Base-by-base conservation (phyloP, 2,329 filamentous ascomycete genomes). In the Arthrinium phaeospermum region DNA sequence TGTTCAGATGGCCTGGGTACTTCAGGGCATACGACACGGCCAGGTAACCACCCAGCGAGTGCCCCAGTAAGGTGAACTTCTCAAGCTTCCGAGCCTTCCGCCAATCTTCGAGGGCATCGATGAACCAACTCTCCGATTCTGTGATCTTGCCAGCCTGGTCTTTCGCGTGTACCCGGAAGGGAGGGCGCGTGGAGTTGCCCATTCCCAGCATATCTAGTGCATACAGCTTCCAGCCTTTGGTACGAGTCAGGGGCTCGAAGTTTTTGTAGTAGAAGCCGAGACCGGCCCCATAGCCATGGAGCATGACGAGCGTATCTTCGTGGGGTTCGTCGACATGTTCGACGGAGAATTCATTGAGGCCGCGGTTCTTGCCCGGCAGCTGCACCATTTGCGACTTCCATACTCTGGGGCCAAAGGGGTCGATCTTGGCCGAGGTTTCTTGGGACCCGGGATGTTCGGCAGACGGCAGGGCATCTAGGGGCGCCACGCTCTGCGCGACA, bases 191-290 rank as follows among this genome's bases (percentile, higher is more conserved):
- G 72, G 94, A 97, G 78, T 97, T 92, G 72, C 96, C 96, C 94
- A 98, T 98, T 72, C 96, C 96, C 22, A 98, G 87, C 88, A 98
- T 91, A 79, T 99, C 96, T n/a, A 99, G 86, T 0, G 96, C 94
- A 80, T 96, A 98, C 24, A 99, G 84, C 78, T 94, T 95, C 91
- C 96, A 97, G 41, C 95, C 95, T 41, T 88, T 86, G 0, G 91
- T 85, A 24, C 95, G 91, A 67, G 92, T 95, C 46, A 99, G 84
- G 7, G 92, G 91, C 82, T 99, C 96, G 73, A 97, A 98, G 81
- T 99, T 99, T 84, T 96, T 96, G 87, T 98, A 99, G 87, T 97
- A 99, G 84, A 99, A 98, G 30, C 96, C 96, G 0, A 99, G 88
- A 0, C 96, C 96, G 2, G 96, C 96, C 67, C 96, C 96, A 82